Evolutionary conservation across 73 alveolate species (phyloP), one percentile per base, ranked within the genome.

Genomic region (Diophrys appendiculata): DNA sequence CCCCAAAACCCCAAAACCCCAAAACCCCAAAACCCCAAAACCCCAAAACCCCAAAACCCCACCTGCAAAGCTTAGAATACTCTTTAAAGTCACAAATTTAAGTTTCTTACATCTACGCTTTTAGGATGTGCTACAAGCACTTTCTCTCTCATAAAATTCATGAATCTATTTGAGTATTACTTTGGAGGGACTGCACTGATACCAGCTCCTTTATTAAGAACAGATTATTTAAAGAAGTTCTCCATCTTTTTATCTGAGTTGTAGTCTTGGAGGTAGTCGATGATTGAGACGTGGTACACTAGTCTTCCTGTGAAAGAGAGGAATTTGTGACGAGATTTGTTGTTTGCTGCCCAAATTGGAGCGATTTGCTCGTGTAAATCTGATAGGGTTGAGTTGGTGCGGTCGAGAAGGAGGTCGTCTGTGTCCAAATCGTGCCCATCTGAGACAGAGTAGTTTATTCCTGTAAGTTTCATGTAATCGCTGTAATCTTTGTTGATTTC

Each of bases 221-320:
- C 52, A 24, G 86, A n/a, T 29, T 80, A 84, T 77, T 95, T 95
- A 8, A 72, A 30, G 29, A 67, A 76, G 78, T 90, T 76, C 78
- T 95, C 99, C 22, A 86, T 26, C 29, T 53, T 79, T 80, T 95
- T 95, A 74, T 72, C 87, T 53, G 70, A 77, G 75, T 93, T 93
- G 84, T 86, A 95, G 73, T 86, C 86, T 68, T 93, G 93, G 43
- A 95, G 82, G 81, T 93, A 95, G 84, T 95, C 99, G 67, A 95
- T 95, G 32, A 95, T 87, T 18, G 96, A 94, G 13, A 95, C 69
- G 73, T 93, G 97, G 78, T 95, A 95, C 54, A 86, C 81, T 84
- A 68, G 93, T 68, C 82, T 86, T 28, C 80, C 86, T 76, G 84
- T 35, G 53, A 82, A 77, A 24, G 91, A 80, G 2, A 76, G 8